phyloP scores from a whole-genome alignment of 2,329 filamentous ascomycete species.

The Colletotrichum cereale region DNA sequence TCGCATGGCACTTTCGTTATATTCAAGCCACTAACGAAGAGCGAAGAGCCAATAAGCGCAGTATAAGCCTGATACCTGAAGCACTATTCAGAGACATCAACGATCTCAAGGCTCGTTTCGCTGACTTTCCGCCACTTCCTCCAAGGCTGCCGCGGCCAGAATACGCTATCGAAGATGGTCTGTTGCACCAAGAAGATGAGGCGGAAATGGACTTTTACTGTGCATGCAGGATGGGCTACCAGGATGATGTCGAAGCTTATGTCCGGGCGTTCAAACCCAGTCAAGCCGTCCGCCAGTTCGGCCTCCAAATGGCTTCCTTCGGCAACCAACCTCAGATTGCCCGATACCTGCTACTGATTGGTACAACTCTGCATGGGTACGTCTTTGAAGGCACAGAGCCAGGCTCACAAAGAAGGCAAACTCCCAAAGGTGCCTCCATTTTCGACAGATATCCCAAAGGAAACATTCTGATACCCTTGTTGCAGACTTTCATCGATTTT shows the following conservation, averaged over 20 bases:
- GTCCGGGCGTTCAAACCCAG: neutral
- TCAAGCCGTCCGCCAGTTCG: constrained; percentile 15
- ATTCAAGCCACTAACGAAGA: neutral
- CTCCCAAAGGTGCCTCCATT: neutral
- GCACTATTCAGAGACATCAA: neutral
- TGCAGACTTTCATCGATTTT: constrained; percentile 1
- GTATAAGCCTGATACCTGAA: neutral
- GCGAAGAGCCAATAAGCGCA: neutral
- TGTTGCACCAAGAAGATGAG: neutral
- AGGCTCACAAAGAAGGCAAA: neutral
- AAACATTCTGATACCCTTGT: constrained; percentile 1
- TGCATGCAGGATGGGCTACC: neutral
- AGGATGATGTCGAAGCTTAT: neutral
- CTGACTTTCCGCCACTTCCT: neutral
- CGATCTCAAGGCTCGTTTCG: constrained; percentile 3
- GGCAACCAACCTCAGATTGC: constrained; percentile 14
- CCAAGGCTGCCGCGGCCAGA: constrained; percentile 8
- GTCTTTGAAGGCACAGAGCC: constrained; percentile 11
- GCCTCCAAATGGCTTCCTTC: constrained; percentile 13
- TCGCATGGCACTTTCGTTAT: neutral
- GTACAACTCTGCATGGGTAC: neutral
- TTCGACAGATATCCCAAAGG: neutral
- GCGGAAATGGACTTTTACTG: neutral
- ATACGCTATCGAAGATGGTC: neutral
- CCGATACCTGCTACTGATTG: neutral